These are phyloP conservation scores for Apiospora hydei DNA, from an alignment of 2,329 filamentous ascomycete genomes.

Conservation along the genomic window DNA sequence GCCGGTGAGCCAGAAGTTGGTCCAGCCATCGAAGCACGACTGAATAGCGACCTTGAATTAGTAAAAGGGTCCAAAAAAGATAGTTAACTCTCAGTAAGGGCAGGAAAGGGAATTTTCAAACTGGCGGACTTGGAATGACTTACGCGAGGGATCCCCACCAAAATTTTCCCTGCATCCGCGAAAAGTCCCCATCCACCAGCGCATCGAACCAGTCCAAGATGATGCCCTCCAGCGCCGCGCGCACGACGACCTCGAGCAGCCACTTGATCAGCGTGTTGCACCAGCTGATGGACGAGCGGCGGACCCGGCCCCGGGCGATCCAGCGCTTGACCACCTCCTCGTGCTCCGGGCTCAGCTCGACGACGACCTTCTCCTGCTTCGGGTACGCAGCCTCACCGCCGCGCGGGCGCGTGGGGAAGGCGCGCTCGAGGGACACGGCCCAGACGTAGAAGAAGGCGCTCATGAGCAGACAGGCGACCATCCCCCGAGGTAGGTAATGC, in stretches of 20 bases:
- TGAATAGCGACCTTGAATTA: not conserved
- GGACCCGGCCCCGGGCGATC: constrained; percentile 17
- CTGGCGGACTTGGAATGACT: too few relatives aligned
- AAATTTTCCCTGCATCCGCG: not conserved
- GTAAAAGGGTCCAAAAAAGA: not conserved
- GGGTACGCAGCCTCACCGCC: not conserved
- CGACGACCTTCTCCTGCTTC: constrained; percentile 1
- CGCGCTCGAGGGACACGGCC: constrained; percentile 10
- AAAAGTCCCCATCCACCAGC: not conserved
- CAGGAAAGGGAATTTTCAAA: too few relatives aligned
- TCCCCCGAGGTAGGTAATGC: not conserved
- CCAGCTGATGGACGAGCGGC: constrained; percentile 22
- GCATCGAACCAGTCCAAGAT: not conserved
- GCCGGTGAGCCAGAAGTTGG: not conserved
- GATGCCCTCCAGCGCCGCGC: not conserved
- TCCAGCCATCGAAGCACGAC: not conserved
- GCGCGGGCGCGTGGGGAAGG: constrained; percentile 17
- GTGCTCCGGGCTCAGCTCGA: not conserved
- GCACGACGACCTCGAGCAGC: constrained; percentile 5
- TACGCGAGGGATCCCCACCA: not conserved
- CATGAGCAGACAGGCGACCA: not conserved
- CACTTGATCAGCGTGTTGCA: constrained; percentile 24
- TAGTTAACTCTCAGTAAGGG: too few relatives aligned
- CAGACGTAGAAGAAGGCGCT: constrained; percentile 3
- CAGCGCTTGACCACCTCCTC: constrained; percentile 19